Evolutionary conservation across 805 yeast species (phyloP), one percentile per base, ranked within the genome.

Genomic region (Wickerhamomyces silvicola): DNA sequence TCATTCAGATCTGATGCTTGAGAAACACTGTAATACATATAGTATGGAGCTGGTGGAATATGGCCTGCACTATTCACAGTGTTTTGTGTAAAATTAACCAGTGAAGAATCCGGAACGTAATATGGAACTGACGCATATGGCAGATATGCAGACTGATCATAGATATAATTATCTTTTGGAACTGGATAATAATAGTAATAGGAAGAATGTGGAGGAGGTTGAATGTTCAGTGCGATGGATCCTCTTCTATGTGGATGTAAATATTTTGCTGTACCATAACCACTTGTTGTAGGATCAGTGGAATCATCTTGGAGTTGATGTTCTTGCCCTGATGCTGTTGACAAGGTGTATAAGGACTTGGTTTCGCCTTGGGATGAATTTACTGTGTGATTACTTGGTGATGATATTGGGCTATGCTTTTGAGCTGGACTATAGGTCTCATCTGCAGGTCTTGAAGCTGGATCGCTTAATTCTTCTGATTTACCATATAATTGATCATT

Each of bases 161-260:
- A 52, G 3, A 54, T 48, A 28, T 41, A 39, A 26, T 41, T 48
- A 24, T 54, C 54, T 29, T 54, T 56, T 18, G 58, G 57, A 28
- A 50, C 46, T 20, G 56, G 45, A 29, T 52, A 52, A 36, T 53
- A 59, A 33, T 43, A 54, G 27, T 47, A 54, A 17, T 54, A 39
- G 7, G 55, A 45, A n/a, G n/a, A n/a, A n/a, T n/a, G n/a, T 17
- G 56, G 50, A 11, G 52, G 52, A 27, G 32, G 34, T 21, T 37
- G 38, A 12, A 37, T 25, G 11, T 27, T 30, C 9, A 37, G 24
- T 13, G 39, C 17, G 12, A 17, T 29, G 18, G 17, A 31, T 20
- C 39, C 33, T 36, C 46, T 34, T 39, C 44, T 43, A 30, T 39
- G 31, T 27, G 25, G 33, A 7, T 32, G 36, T 21, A 22, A 12